Evolutionary conservation across 805 yeast genomes (phyloP), one percentile per base, ranked within the genome.

Genomic region (Metschnikowia chrysomelidarum): DNA sequence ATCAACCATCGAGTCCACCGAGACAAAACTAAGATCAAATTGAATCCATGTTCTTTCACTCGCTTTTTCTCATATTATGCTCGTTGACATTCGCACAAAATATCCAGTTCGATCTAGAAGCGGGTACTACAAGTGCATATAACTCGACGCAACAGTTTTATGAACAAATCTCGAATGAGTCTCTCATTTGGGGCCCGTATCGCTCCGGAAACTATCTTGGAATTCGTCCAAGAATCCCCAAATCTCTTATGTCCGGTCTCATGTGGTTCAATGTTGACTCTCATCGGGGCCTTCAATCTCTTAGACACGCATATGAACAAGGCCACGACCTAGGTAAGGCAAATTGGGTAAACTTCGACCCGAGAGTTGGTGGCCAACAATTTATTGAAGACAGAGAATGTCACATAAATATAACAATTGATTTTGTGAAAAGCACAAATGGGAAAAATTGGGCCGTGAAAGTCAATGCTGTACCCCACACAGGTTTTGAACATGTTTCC

Each of bases 261-360:
- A 76, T 91, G 79, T 91, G 98, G 98, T 86, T 78, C 63, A 80
- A 80, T 51, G 72, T 76, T 4, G 82, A 84, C 41, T 60, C 66
- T 19, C 67, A 73, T 40, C 59, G 62, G 4, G 82, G 82, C 1
- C 49, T 86, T 9, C 60, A 68, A 4, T 62, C 68, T 15, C 58
- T 82, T 16, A 76, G 96, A 48, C 96, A 88, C 57, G 70, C 74
- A 36, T 85, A 88, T 51, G 87, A 82, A 34, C 88, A 80, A 47
- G 65, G 66, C 23, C 91, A 88, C 50, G 73, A 78, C 32, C 69
- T 88, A 62, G 70, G 69, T 16, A 78, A 75, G 35, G 91, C 85
- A 47, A 87, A 89, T 17, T 93, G 97, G 96, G 69, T 75, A n/a
- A 64, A 69, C 23, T 93, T 83, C 56, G 98, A 93, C 54, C 88